These are phyloP conservation scores for Coniochaeta sp. DNA, from an alignment of 2,329 filamentous ascomycete genomes.

Conservation along the genomic window DNA sequence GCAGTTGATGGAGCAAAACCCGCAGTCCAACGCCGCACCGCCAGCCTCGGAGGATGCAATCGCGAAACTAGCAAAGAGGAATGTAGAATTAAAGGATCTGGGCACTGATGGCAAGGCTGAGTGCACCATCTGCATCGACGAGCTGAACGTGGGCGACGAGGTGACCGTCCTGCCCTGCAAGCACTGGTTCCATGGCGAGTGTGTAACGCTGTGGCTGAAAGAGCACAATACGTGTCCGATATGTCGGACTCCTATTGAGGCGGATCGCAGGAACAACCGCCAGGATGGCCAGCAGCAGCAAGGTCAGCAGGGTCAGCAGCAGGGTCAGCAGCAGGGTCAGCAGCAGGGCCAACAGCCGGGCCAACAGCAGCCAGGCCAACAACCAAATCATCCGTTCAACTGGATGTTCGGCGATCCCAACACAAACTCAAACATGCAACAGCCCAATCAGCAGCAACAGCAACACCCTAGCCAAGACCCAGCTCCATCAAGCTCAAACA, in stretches of 20 bases:
- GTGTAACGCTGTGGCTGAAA: conserved; percentile 74
- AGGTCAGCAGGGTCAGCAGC: conserved; percentile 1
- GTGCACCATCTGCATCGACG: conserved; percentile 93
- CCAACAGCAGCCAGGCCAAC: no score
- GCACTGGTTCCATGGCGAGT: conserved; percentile 88
- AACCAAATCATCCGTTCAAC: no score
- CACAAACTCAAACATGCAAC: not conserved
- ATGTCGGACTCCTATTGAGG: conserved; percentile 55
- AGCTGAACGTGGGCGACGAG: conserved; percentile 63
- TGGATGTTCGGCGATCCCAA: not conserved
- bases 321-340: not conserved
- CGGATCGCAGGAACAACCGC: conserved; percentile 2
- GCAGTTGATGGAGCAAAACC: conserved; percentile 74
- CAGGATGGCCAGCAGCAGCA: conserved; percentile 6
- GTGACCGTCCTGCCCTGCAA: conserved; percentile 76
- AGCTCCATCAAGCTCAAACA: not conserved
- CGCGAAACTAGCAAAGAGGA: conserved; percentile 61
- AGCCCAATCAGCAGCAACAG: not conserved
- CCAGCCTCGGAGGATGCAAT: conserved; percentile 75
- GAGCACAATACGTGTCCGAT: conserved; percentile 92
- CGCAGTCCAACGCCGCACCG: conserved; percentile 65
- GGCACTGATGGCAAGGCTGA: conserved; percentile 61
- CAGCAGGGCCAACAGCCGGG: not conserved
- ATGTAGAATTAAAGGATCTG: conserved; percentile 63
- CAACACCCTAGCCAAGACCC: not conserved